Evolutionary conservation across 1,139 yeast genomes (phyloP).

Genomic region (Geotrichum carabidarum): DNA sequence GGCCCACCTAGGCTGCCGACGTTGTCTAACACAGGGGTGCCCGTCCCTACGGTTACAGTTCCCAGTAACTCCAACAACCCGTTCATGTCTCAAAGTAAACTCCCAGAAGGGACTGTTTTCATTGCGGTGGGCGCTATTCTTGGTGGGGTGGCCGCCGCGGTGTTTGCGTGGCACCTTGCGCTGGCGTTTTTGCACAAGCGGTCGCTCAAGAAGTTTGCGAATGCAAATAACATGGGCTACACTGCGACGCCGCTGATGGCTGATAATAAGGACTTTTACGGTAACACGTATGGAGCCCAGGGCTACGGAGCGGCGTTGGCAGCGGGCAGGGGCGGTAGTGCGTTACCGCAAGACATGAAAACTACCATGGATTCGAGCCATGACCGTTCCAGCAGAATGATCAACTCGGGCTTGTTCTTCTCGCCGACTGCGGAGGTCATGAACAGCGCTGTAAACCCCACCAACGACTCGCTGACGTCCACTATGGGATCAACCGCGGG

Average conservation of each 20-base stretch:
- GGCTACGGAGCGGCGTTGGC: not conserved
- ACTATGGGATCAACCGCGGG: conserved; percentile 19
- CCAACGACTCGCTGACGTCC: conserved; percentile 22
- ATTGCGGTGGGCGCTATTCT: conserved; percentile 71
- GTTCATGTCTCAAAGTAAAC: conserved; percentile 46
- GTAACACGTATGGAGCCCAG: conserved; percentile 6
- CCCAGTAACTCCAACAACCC: conserved; percentile 61
- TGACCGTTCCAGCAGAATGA: conserved; percentile 16
- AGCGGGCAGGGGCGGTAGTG: not conserved
- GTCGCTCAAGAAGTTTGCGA: conserved; percentile 10
- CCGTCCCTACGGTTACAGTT: conserved; percentile 59
- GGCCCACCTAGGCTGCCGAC: conserved; percentile 15
- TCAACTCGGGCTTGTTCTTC: conserved; percentile 48
- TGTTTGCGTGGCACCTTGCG: conserved; percentile 37
- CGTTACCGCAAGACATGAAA: conserved; percentile 14
- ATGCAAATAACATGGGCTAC: not conserved
- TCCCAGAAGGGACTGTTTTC: conserved; percentile 72
- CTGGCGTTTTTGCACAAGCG: conserved; percentile 16
- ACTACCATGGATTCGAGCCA: not conserved
- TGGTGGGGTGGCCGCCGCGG: conserved; percentile 49
- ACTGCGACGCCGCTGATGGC: conserved; percentile 14
- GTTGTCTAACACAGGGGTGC: conserved; percentile 20
- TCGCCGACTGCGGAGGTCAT: conserved; percentile 78
- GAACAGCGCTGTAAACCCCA: conserved; percentile 37
- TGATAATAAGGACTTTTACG: conserved; percentile 14